Percentiles rank a stretch among this genome's conserved stretches.
Conservation (phyloP, 768 basidiomycete genomes). For the Tephrocybe sp. region DNA sequence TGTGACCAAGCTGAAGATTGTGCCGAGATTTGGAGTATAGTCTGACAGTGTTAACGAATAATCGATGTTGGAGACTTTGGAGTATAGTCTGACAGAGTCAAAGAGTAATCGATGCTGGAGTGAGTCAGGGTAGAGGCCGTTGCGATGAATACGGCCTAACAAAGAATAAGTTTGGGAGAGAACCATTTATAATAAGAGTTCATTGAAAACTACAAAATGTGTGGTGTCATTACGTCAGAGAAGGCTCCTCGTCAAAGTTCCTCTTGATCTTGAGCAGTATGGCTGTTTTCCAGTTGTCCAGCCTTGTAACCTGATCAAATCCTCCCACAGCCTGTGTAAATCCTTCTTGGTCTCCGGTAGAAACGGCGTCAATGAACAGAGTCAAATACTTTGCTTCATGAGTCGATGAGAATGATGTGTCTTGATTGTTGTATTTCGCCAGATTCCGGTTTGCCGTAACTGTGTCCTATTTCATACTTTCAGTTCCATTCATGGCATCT, state of each 20-base stretch:
- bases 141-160: too few species aligned
- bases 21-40: too few species aligned
- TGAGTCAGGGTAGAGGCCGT: too few species aligned
- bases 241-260: conserved; percentile 51
- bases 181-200: too few species aligned
- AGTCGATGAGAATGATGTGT: conserved; percentile 82
- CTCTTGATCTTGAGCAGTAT: conserved; percentile 91
- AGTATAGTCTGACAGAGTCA: too few species aligned
- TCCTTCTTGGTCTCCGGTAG: conserved; percentile 44
- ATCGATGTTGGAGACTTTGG: too few species aligned
- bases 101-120: too few species aligned
- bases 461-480: conserved; percentile 55
- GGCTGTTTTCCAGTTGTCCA: conserved; percentile 95
- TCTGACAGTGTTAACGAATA: too few species aligned
- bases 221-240: conserved; percentile 31
- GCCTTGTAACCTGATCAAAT: conserved; percentile 86
- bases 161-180: too few species aligned
- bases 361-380: conserved; percentile 71
- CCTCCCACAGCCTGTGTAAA: conserved; percentile 88
- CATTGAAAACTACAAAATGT: too few species aligned
- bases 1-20: too few species aligned
- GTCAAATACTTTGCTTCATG: conserved; percentile 90
- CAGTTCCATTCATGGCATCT: background rate
- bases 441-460: conserved; percentile 82
- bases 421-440: conserved; percentile 73